Base-by-base conservation (phyloP, 768 basidiomycete genomes). In the Auriculariales sp. region DNA sequence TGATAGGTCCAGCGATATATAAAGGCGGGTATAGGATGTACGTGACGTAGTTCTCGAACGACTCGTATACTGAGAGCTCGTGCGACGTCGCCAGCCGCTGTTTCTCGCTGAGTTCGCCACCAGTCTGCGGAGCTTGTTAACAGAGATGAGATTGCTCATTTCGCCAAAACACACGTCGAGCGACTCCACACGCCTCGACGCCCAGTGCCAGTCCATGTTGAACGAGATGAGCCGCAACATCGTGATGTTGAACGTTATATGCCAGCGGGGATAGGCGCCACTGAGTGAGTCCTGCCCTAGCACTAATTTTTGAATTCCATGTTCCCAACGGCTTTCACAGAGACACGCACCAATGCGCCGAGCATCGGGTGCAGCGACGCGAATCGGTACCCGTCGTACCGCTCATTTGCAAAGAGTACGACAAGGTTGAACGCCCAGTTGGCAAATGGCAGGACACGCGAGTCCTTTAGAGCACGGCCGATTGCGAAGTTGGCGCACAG, bases 1-100 rank as follows among this genome's bases (percentile, higher is more conserved):
- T 78, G 56, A 98, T 93, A 0, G 94, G 95, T 0, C 95, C 94
- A 2, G 88, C 92, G 47, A 98, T 86, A 61, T 95, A 99, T 11
- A 98, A 68, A 1, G 95, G 93, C 1, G 93, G 79, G 59, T 98
- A 99, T 7, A 95, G 66, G n/a, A 74, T 71, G 59, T 95, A 98
- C 24, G 85, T 73, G 10, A 95, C 47, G 61, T 89, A 94, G 58
- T 84, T 83, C n/a, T 66, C 46, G 55, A 78, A 81, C 2, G 77
- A 73, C 31, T 32, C 31, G 60, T 92, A 95, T 47, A 71, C 63
- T 11, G 72, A 69, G 12, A 63, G 60, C 1, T 78, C 59, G 52
- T 90, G 86, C 2, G 77, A 58, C 1, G 70, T 66, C 2, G 66
- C 58, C 22, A 75, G 69, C 29, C 89, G 76, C 52, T 82, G 71